Base-by-base conservation (phyloP, 2,329 filamentous ascomycete species). In the Trichoderma asperellum region DNA sequence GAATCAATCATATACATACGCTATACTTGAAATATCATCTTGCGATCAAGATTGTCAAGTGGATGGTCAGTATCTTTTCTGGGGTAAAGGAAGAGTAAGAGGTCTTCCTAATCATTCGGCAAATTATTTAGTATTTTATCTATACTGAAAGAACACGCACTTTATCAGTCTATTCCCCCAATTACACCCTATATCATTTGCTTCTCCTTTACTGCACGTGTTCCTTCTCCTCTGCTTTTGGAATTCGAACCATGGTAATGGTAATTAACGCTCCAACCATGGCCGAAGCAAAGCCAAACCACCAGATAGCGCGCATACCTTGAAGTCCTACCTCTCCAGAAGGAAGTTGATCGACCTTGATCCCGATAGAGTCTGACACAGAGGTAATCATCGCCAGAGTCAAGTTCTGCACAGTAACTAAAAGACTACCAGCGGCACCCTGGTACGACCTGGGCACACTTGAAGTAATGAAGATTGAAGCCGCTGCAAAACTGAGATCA, bases 171-270 rank as follows among this genome's bases (percentile, higher is more conserved):
- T 24, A 24, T 2, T 24, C 24, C 24, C 24, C 24, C 24, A 24
- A 24, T 24, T 24, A 24, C 24, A 24, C 24, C 24, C 2, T 24
- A 24, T 24, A 24, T 24, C 24, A 27, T 52, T 24, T 21, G 24
- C 14, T 12, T 37, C 11, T 16, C n/a, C 27, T 32, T 56, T 16
- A 57, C 2, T 65, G 52, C 18, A 57, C 62, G 16, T 65, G 62
- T 12, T 65, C 62, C n/a, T 57, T 57, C 29, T 65, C 62, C 21
- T 65, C 62, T 21, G 62, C 62, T 29, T 65, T 65, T 7, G 62
- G 62, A 57, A 65, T 65, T 40, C 62, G 52, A 14, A 57, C 62
- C 35, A 57, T 43, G 2, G 52, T 65, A 4, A 65, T 43, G 8
- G 62, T 65, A 4, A 65, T 57, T 24, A 65, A 57, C 12, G 27